Base-by-base conservation (phyloP, 139 green algal species). In the Chlamydomonas schloesseri region DNA sequence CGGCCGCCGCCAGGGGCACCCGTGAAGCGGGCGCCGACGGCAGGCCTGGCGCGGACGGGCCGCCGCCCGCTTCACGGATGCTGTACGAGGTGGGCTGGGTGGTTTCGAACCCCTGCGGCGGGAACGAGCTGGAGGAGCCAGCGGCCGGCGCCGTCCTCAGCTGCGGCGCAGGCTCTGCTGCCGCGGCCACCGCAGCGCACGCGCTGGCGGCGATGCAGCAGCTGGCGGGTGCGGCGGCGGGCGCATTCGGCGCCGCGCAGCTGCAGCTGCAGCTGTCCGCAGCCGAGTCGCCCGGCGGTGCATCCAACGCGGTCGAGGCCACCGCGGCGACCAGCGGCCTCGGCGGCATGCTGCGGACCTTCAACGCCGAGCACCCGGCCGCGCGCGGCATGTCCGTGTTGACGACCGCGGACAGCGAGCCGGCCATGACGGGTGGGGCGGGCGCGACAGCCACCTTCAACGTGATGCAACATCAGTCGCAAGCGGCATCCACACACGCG, bases 331-430 rank as follows among this genome's bases (percentile, higher is more conserved):
- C n/a, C 34, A 0, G 87, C 89, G 1, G 26, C 71, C n/a, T 74
- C 11, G 68, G 53, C 13, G 92, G 92, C 84, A 71, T 93, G 67
- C 64, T 90, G n/a, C 84, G 92, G 4, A 69, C 92, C 15, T 93
- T 84, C 83, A 89, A 91, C 86, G 89, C 89, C 0, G 89, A 92
- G 76, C 64, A 91, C 28, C 76, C 84, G 1, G 47, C 72, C 5
- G 42, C 42, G 21, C 37, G 83, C 28, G 62, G 72, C 42, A 9
- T 88, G 17, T 28, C 47, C 23, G 29, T 88, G n/a, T n/a, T n/a
- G n/a, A n/a, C n/a, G n/a, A n/a, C n/a, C n/a, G n/a, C n/a, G n/a
- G n/a, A n/a, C 15, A 28, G 76, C 37, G 26, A 13, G 42, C 8
- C 15, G 23, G 34, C 70, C 33, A 37, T 20, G 18, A 18, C 21